Evolutionary conservation across 306 rosid species (phyloP).

Genomic region (Castanospermum australe): DNA sequence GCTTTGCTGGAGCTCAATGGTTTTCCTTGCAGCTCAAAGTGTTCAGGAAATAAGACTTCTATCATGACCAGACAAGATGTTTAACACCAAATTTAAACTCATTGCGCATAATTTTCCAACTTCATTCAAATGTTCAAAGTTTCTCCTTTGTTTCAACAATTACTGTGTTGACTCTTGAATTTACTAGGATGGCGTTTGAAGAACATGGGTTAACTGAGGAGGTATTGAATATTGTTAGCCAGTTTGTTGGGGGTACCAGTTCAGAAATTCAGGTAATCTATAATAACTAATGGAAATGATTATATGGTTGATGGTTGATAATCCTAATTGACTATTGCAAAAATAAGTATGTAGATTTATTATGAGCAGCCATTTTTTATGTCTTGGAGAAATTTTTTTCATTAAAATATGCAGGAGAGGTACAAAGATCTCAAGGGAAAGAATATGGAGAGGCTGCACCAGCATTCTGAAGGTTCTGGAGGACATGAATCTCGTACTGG

Average conservation of each 20-base stretch:
- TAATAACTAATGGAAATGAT: background rate
- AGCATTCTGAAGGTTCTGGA: slow-evolving; percentile 31
- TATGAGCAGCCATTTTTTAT: slow-evolving; percentile 1
- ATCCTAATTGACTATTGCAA: background rate
- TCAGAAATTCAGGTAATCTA: slow-evolving; percentile 65
- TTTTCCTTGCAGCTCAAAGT: background rate
- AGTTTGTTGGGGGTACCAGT: slow-evolving; percentile 43
- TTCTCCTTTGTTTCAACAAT: slow-evolving; percentile 5
- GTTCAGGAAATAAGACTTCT: background rate
- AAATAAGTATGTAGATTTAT: slow-evolving; percentile 6
- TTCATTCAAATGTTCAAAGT: background rate
- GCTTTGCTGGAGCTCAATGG: background rate
- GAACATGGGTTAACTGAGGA: slow-evolving; percentile 60
- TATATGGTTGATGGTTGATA: slow-evolving; percentile 23
- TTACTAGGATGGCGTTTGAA: slow-evolving; percentile 61
- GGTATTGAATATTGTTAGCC: slow-evolving; percentile 43
- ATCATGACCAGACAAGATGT: background rate
- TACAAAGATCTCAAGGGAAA: slow-evolving; percentile 53
- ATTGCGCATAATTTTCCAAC: background rate
- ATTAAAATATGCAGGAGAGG: slow-evolving; percentile 57
- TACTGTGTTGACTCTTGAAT: slow-evolving; percentile 29
- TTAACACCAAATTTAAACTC: background rate
- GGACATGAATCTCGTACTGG: slow-evolving; percentile 36
- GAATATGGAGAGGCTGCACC: slow-evolving; percentile 30
- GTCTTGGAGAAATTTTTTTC: background rate